A percentile compares a stretch with the other conserved stretches of the same genome.
phyloP scores from a whole-genome alignment of 345 rosid species.

The Moricandia arvensis region DNA sequence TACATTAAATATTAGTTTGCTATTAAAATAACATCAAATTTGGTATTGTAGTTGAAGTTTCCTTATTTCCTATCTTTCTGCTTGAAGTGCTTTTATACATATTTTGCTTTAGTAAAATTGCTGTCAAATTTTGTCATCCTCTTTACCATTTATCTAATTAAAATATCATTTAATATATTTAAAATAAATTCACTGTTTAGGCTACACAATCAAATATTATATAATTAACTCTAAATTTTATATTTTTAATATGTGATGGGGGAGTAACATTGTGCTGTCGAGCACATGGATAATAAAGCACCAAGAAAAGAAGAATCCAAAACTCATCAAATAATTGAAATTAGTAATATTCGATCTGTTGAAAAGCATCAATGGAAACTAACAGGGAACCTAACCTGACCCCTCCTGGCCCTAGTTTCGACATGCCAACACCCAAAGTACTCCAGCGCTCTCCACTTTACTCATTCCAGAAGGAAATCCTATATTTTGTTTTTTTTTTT shows the following conservation, averaged over 20 bases:
- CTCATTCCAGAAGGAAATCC: conserved; percentile 20
- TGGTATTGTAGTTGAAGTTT: too few relatives aligned
- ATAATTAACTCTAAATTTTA: neutral
- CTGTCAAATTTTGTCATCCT: neutral
- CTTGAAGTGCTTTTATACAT: too few relatives aligned
- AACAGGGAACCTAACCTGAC: conserved; percentile 7
- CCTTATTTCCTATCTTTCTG: too few relatives aligned
- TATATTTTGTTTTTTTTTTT: neutral
- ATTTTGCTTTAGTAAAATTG: too few relatives aligned
- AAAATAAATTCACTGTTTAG: neutral
- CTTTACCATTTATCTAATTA: neutral
- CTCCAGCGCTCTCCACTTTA: conserved; percentile 28
- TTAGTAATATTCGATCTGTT: conserved; percentile 26
- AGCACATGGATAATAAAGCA: conserved; percentile 35
- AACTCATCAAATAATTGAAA: conserved; percentile 31
- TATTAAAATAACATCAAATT: too few relatives aligned
- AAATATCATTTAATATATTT: neutral
- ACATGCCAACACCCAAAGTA: conserved; percentile 24
- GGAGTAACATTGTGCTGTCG: conserved; percentile 30
- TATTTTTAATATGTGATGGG: neutral
- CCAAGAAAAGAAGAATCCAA: conserved; percentile 30
- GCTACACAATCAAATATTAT: neutral
- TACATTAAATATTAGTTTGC: too few relatives aligned
- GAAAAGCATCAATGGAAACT: conserved; percentile 33
- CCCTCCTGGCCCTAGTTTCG: conserved; percentile 21